Conservation (phyloP, 140 eudicot genomes). For the Cichorium intybus region DNA sequence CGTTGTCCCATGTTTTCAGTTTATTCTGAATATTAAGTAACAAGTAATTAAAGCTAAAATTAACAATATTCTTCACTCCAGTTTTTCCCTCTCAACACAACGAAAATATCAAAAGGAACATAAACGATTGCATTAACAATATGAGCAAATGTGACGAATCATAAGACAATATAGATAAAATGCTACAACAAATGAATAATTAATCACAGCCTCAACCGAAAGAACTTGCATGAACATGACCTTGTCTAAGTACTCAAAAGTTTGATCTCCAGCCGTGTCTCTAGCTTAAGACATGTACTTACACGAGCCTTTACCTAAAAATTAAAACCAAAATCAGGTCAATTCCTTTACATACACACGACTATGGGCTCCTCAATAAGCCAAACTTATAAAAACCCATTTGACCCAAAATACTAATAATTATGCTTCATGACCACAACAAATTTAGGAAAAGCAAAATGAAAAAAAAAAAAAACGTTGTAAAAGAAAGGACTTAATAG, state of each 20-base stretch:
- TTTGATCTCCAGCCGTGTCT: not conserved
- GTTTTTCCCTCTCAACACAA: too few relatives aligned
- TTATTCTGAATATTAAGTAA: too few relatives aligned
- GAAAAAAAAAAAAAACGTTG: not conserved
- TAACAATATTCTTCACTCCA: too few relatives aligned
- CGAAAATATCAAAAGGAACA: not conserved
- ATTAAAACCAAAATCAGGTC: not conserved
- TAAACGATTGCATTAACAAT: not conserved
- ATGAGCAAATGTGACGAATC: not conserved
- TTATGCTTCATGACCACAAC: too few relatives aligned
- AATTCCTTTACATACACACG: not conserved
- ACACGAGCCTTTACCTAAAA: conserved; percentile 31
- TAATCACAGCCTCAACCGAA: conserved; percentile 13
- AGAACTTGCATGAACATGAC: not conserved
- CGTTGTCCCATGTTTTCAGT: too few relatives aligned
- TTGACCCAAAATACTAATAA: too few relatives aligned
- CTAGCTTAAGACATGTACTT: conserved; percentile 28
- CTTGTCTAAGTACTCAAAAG: not conserved
- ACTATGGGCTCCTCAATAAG: not conserved
- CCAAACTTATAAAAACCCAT: too few relatives aligned
- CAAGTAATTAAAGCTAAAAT: too few relatives aligned
- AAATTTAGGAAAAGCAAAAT: too few relatives aligned
- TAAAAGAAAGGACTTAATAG: too few relatives aligned
- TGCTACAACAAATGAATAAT: conserved; percentile 34
- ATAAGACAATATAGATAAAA: conserved; percentile 8